A percentile compares a stretch with the other conserved stretches of the same genome.
phyloP scores from a whole-genome alignment of 1,284 basidiomycete species.

The Blastosporella zonata region DNA sequence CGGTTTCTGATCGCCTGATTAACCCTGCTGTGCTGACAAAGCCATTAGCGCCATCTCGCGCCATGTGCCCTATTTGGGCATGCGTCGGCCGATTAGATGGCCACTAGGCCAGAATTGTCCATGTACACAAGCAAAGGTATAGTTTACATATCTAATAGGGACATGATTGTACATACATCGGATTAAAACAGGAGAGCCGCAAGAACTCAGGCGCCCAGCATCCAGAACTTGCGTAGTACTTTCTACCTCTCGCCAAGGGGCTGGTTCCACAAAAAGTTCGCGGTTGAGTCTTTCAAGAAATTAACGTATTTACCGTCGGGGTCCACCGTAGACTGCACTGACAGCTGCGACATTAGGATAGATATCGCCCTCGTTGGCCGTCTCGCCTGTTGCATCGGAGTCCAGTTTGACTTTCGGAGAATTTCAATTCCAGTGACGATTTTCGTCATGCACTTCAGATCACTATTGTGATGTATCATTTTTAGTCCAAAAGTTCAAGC shows the following conservation, averaged over 20 bases:
- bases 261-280: too few relatives aligned
- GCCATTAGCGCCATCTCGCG: constrained; percentile 9
- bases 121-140: neutral
- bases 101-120: neutral
- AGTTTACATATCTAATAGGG: neutral
- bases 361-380: constrained; percentile 37
- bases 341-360: constrained; percentile 50
- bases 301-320: too few relatives aligned
- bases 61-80: constrained; percentile 11
- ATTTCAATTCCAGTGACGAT: constrained; percentile 57
- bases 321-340: too few relatives aligned
- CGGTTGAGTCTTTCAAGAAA: too few relatives aligned
- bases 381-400: constrained; percentile 33
- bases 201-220: too few relatives aligned
- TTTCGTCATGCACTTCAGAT: constrained; percentile 61
- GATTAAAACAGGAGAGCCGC: too few relatives aligned
- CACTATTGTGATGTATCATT: constrained; percentile 29
- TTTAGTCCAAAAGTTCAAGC: neutral
- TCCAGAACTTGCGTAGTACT: too few relatives aligned
- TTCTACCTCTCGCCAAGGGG: too few relatives aligned
- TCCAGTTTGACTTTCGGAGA: constrained; percentile 45
- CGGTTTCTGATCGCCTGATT: constrained; percentile 7
- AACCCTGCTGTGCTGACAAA: constrained; percentile 9
- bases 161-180: too few relatives aligned
- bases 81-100: neutral